Evolutionary conservation across 768 basidiomycete genomes (phyloP).

Genomic region (Termitomyces sp.): DNA sequence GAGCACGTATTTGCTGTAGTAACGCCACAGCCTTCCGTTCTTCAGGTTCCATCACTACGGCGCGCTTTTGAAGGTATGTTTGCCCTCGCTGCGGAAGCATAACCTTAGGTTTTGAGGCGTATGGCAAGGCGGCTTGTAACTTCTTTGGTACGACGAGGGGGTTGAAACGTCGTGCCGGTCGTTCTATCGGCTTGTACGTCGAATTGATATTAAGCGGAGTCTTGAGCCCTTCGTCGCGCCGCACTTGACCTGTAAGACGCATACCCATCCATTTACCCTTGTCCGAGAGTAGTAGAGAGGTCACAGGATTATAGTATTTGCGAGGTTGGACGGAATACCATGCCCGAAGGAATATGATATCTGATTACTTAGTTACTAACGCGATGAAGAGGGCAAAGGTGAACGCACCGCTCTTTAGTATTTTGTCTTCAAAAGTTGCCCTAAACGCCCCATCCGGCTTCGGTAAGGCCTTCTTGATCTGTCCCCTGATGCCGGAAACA

Average conservation of each 20-base stretch:
- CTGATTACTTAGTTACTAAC: slow-evolving; percentile 30
- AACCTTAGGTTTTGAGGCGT: slow-evolving; percentile 85
- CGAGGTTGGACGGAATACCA: slow-evolving; percentile 97
- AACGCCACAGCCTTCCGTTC: slow-evolving; percentile 90
- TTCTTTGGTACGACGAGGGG: slow-evolving; percentile 83
- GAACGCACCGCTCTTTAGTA: slow-evolving; percentile 86
- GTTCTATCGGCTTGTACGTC: slow-evolving; percentile 78
- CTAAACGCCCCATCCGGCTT: slow-evolving; percentile 95
- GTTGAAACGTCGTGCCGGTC: slow-evolving; percentile 83
- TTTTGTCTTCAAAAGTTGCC: slow-evolving; percentile 97
- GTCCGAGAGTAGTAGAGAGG: slow-evolving; percentile 78
- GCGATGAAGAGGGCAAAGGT: not conserved
- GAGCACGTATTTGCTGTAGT: slow-evolving; percentile 88
- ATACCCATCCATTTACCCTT: slow-evolving; percentile 88
- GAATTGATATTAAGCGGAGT: slow-evolving; percentile 83
- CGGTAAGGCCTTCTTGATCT: slow-evolving; percentile 92
- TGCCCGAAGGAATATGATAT: slow-evolving; percentile 91
- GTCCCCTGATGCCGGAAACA: slow-evolving; percentile 93
- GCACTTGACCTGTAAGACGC: slow-evolving; percentile 91
- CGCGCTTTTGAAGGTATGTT: slow-evolving; percentile 93
- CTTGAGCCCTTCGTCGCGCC: slow-evolving; percentile 78
- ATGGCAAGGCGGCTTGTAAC: slow-evolving; percentile 87
- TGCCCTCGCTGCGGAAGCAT: slow-evolving; percentile 65
- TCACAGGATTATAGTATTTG: slow-evolving; percentile 95
- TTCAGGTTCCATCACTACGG: slow-evolving; percentile 92